Evolutionary conservation across 2,329 filamentous ascomycete genomes (phyloP).

Genomic region (Nigrospora osmanthi): DNA sequence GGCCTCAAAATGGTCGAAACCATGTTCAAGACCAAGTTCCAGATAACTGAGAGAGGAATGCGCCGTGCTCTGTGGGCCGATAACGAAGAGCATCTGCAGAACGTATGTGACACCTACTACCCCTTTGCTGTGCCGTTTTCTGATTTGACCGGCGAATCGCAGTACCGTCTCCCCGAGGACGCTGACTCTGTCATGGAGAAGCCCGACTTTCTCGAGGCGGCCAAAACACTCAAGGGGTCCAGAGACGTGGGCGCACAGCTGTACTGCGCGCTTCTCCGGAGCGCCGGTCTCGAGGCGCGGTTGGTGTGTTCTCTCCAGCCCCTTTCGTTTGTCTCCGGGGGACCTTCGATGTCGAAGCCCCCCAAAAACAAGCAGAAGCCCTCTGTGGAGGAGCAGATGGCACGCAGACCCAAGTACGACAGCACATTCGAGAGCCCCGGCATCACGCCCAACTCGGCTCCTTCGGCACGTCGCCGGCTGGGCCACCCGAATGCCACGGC

Average conservation of each 20-base stretch:
- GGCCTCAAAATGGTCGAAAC: constrained; percentile 64
- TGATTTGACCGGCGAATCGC: background rate
- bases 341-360: constrained; percentile 38
- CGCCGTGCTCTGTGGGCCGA: constrained; percentile 70
- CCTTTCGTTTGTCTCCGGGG: constrained; percentile 57
- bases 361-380: constrained; percentile 19
- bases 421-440: constrained; percentile 18
- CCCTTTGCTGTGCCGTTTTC: constrained; percentile 4
- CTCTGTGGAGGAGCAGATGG: constrained; percentile 24
- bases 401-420: constrained; percentile 32
- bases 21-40: constrained; percentile 63
- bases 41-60: constrained; percentile 63
- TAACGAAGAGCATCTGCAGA: constrained; percentile 48
- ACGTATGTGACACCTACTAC: constrained; percentile 30
- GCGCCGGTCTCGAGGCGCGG: constrained; percentile 72
- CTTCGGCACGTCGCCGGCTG: constrained; percentile 37
- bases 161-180: constrained; percentile 53
- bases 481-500: constrained; percentile 47
- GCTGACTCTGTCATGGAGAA: constrained; percentile 62
- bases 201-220: constrained; percentile 65
- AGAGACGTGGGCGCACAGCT: constrained; percentile 85
- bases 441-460: constrained; percentile 13
- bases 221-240: constrained; percentile 66
- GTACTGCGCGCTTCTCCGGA: constrained; percentile 79
- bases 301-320: constrained; percentile 88